Conservation (phyloP, 192 early-diverging fungal species). For the Fimicolochytrium jonesii region DNA sequence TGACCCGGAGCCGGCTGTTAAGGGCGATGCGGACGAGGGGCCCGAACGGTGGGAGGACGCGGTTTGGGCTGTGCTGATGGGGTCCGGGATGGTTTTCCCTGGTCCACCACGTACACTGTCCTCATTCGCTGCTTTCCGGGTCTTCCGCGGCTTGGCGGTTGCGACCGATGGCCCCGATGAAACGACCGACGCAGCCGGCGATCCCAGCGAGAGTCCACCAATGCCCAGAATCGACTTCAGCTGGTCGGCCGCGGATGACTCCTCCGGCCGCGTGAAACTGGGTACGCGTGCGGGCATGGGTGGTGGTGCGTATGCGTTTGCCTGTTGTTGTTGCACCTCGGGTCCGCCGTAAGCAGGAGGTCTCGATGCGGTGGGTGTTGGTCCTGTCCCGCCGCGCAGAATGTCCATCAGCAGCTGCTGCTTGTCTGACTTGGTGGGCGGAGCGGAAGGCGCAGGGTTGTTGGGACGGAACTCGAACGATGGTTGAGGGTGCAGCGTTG, state of each 20-base stretch:
- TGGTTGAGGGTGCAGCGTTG: not conserved
- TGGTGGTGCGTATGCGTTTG: too few species aligned
- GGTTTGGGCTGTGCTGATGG: not conserved
- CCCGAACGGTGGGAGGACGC: not conserved
- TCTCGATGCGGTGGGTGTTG: not conserved
- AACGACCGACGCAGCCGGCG: not conserved
- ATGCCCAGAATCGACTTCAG: conserved; percentile 16
- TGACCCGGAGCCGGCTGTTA: not conserved
- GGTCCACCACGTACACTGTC: not conserved
- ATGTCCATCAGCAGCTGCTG: conserved; percentile 26
- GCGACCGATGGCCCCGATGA: too few species aligned
- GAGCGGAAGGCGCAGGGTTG: not conserved
- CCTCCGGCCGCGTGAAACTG: not conserved
- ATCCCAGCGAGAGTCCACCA: not conserved
- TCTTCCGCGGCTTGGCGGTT: not conserved
- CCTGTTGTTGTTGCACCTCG: too few species aligned
- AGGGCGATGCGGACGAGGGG: not conserved
- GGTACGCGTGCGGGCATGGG: not conserved
- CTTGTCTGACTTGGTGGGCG: not conserved
- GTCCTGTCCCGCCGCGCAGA: conserved; percentile 1
- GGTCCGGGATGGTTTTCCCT: not conserved
- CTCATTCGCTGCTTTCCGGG: not conserved
- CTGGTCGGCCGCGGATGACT: not conserved
- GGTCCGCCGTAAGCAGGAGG: not conserved
- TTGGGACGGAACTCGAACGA: not conserved